Conservation (phyloP, 2,329 filamentous ascomycete species). For the Pseudocercospora pini-densiflorae region DNA sequence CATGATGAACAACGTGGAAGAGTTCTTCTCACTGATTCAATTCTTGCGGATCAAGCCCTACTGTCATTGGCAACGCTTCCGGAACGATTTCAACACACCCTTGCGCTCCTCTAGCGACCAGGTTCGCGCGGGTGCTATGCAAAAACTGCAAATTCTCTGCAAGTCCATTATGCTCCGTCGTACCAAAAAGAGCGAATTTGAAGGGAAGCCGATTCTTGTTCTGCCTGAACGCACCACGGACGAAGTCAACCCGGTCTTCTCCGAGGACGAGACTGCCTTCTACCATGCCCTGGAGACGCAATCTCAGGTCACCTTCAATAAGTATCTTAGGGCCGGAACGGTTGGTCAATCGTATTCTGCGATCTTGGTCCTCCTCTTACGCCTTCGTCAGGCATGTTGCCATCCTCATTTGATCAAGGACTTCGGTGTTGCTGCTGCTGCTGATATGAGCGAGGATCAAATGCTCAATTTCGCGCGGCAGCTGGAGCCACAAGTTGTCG, state of each 20-base stretch:
- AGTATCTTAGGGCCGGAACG: slow-evolving; percentile 70
- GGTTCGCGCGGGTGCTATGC: slow-evolving; percentile 60
- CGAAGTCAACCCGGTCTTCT: slow-evolving; percentile 67
- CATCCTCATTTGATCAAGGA: slow-evolving; percentile 75
- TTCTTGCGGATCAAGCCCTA: slow-evolving; percentile 82
- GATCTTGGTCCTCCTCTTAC: slow-evolving; percentile 77
- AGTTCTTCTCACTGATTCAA: slow-evolving; percentile 76
- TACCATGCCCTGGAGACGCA: slow-evolving; percentile 70
- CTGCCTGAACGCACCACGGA: slow-evolving; percentile 69
- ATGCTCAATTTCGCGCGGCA: slow-evolving; percentile 66
- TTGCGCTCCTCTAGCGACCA: slow-evolving; percentile 49
- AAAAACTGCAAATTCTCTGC: slow-evolving; percentile 72
- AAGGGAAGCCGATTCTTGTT: slow-evolving; percentile 74
- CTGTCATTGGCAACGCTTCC: slow-evolving; percentile 66
- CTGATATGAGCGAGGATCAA: slow-evolving; percentile 57
- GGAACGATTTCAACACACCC: slow-evolving; percentile 59
- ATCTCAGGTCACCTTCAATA: slow-evolving; percentile 74
- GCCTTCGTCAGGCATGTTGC: slow-evolving; percentile 80
- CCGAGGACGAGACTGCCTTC: slow-evolving; percentile 65
- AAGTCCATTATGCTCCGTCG: slow-evolving; percentile 82
- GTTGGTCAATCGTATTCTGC: slow-evolving; percentile 76
- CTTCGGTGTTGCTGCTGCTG: slow-evolving; percentile 58
- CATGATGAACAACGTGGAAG: slow-evolving; percentile 84
- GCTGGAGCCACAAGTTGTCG: slow-evolving; percentile 64
- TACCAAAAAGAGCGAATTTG: slow-evolving; percentile 77